Conservation (phyloP, 805 yeast genomes). For the Candida nanaspora region DNA sequence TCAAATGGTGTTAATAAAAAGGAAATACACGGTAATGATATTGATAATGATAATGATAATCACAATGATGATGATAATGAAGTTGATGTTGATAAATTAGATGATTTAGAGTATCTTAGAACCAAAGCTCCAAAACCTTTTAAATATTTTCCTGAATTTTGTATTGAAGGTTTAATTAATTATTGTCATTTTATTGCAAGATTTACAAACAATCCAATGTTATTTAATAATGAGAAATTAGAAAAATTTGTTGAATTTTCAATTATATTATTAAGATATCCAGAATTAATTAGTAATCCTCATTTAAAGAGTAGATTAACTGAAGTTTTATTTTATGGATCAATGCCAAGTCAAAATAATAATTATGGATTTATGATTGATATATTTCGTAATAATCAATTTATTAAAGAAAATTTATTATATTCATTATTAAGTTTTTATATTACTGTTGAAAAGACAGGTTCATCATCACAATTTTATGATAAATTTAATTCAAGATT, state of each 20-base stretch:
- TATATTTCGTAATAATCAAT: slow-evolving; percentile 54
- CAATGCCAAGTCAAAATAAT: slow-evolving; percentile 39
- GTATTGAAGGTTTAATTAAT: slow-evolving; percentile 74
- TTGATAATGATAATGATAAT: slow-evolving; percentile 48
- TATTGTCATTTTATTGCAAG: slow-evolving; percentile 58
- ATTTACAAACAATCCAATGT: slow-evolving; percentile 50
- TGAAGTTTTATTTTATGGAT: slow-evolving; percentile 73
- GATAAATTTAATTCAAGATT: slow-evolving; percentile 92
- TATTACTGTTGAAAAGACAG: slow-evolving; percentile 93
- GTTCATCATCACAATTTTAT: slow-evolving; percentile 89
- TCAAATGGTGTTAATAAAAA: too few species aligned
- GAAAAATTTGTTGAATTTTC: slow-evolving; percentile 60
- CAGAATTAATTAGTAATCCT: slow-evolving; percentile 83
- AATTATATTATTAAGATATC: slow-evolving; percentile 72
- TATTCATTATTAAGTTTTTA: slow-evolving; percentile 85
- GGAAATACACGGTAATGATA: too few species aligned
- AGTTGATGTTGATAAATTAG: slow-evolving; percentile 54
- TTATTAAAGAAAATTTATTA: slow-evolving; percentile 59
- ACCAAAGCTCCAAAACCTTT: slow-evolving; percentile 66
- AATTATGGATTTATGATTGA: slow-evolving; percentile 69
- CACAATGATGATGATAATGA: slow-evolving; percentile 49
- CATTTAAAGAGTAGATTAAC: slow-evolving; percentile 83
- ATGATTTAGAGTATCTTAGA: slow-evolving; percentile 66
- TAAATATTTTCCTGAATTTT: slow-evolving; percentile 78
- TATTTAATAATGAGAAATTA: slow-evolving; percentile 43